Evolutionary conservation across 2,329 filamentous ascomycete genomes (phyloP), one percentile per base, ranked within the genome.

Genomic region (Alternaria solani): DNA sequence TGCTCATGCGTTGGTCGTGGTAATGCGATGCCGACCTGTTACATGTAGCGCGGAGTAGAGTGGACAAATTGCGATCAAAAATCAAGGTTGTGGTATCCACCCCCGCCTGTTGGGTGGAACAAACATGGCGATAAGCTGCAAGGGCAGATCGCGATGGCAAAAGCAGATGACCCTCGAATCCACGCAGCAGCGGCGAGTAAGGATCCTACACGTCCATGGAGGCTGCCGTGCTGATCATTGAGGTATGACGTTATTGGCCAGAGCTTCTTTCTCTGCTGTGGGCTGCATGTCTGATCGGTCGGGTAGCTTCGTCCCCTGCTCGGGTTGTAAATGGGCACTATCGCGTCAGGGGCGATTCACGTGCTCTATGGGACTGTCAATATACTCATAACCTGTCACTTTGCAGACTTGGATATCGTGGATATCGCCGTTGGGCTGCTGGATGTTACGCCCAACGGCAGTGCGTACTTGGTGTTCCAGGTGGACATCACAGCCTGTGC

Each of bases 121-220:
- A 20, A 38, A 26, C 51, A 53, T 53, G 18, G 39, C 20, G 25
- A 32, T 34, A n/a, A 32, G 41, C 52, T 25, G n/a, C 34, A 53
- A 18, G 51, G 51, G 38, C 38, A 53, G 32, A 53, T 41, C 51
- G 51, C 36, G 26, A 53, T 53, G 26, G 30, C 51, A 25, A 51
- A 53, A 53, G 39, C 51, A 53, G 38, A 53, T 53, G 51, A 53
- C 51, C 26, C 8, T 18, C 23, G 25, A 38, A 41, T 47, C 41
- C 44, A 55, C 44, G 57, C 57, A 39, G 57, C 51, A 61, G 28
- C 34, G 58, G 47, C n/a, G 57, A 59, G 55, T 51, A 28, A 59
- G 52, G 57, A 38, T 43, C 44, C 30, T 18, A 14, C 28, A n/a
- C 44, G 43, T 55, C 43, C 23, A 47, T 39, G 34, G 34, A 48